Evolutionary conservation across 768 basidiomycete genomes (phyloP).

Genomic region (Phylloporus sp.): DNA sequence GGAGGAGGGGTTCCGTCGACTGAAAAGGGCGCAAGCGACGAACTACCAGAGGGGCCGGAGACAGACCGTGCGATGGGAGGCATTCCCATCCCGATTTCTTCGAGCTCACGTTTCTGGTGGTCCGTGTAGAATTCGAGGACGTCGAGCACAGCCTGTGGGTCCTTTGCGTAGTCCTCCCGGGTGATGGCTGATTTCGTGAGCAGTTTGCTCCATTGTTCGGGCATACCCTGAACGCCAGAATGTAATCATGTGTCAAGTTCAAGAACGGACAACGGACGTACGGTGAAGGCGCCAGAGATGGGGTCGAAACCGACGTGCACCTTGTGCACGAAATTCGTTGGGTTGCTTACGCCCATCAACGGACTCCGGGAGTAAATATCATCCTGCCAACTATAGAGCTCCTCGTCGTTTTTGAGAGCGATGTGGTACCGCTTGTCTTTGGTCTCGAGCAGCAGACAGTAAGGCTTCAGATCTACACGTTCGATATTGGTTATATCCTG

Average conservation of each 20-base stretch:
- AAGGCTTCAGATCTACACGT: conserved; percentile 91
- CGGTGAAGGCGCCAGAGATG: conserved; percentile 89
- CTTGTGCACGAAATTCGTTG: conserved; percentile 98
- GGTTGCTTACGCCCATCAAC: conserved; percentile 88
- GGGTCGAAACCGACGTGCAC: conserved; percentile 98
- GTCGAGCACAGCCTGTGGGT: conserved; percentile 96
- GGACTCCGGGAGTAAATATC: conserved; percentile 92
- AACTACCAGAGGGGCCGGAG: conserved; percentile 14
- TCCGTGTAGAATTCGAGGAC: conserved; percentile 99
- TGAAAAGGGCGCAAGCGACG: conserved; percentile 36
- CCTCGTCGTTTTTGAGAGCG: conserved; percentile 88
- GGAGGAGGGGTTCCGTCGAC: conserved; percentile 49
- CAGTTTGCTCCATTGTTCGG: conserved; percentile 97
- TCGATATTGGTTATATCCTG: conserved; percentile 84
- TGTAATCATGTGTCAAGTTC: neutral
- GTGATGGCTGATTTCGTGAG: conserved; percentile 97
- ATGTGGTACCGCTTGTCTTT: conserved; percentile 79
- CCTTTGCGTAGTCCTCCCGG: conserved; percentile 93
- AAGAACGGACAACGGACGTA: conserved; percentile 37
- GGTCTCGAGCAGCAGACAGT: conserved; percentile 84
- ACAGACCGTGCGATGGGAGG: conserved; percentile 21
- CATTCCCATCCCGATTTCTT: conserved; percentile 48
- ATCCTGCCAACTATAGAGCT: conserved; percentile 98
- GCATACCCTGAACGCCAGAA: conserved; percentile 65
- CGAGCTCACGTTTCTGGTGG: conserved; percentile 91